Evolutionary conservation across 176 grass and related monocot genomes (phyloP), one percentile per base, ranked within the genome.

Genomic region (Luzula sylvatica): DNA sequence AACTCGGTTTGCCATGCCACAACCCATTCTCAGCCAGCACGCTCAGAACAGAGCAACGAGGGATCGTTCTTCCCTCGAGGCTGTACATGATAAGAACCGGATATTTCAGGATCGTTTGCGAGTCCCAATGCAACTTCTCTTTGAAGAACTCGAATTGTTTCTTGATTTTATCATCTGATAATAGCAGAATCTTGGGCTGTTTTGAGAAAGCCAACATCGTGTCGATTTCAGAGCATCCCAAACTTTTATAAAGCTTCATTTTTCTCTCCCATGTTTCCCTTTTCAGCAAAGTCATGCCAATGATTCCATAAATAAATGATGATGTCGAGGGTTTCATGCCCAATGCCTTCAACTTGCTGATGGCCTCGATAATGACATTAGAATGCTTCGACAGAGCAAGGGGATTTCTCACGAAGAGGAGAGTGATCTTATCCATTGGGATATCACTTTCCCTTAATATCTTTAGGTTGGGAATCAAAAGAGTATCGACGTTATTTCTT

Each of bases 171-270:
- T 42, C 11, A 15, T 58, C 52, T 2, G 61, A 66, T 1, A 38
- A 0, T 26, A 47, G 28, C 49, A 74, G 65, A 26, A 38, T 56
- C n/a, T 17, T 55, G 1, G 61, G 61, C 21, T 66, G 51, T 60
- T 46, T 58, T 13, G 39, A 14, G 40, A 74, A 74, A 20, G 61
- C 61, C 3, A 2, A 57, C 5, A 74, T 28, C 3, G 32, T 15
- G 22, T 74, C 60, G 18, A 48, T 45, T 28, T 74, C 71, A 0
- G 71, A 66, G 59, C 61, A 74, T 61, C 71, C 71, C 1, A 66
- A 66, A 26, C 26, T 74, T 41, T 28, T 46, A 38, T 56, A 74
- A 55, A 57, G 59, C 23, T 53, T 27, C n/a, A 74, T 17, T 35
- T 74, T 74, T 21, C 40, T 55, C 50, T 57, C 50, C 59, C 59